A percentile compares a stretch with the other conserved stretches of the same genome.
phyloP scores from a whole-genome alignment of 768 basidiomycete genomes.

The Lactifluus echinatus region DNA sequence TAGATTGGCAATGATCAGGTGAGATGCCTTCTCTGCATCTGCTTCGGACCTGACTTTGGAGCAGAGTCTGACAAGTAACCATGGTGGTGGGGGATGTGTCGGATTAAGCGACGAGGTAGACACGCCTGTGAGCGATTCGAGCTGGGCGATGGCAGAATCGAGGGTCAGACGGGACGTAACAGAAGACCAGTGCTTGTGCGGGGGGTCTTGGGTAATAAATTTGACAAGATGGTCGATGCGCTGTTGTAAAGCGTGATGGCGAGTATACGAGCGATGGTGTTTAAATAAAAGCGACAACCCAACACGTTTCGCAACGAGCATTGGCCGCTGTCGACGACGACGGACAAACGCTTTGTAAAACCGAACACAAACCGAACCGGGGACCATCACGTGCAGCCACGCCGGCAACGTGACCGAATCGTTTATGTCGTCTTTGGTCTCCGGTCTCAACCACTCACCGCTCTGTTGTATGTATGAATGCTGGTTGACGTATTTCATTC shows the following conservation, averaged over 20 bases:
- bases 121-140: not conserved
- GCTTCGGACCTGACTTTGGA: slow-evolving; percentile 37
- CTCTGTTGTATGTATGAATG: too few species aligned
- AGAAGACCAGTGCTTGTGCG: not conserved
- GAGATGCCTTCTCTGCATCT: slow-evolving; percentile 38
- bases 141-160: not conserved
- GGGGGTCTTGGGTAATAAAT: not conserved
- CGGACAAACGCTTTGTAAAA: too few species aligned
- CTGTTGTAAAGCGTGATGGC: not conserved
- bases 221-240: not conserved
- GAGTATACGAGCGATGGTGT: not conserved
- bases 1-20: slow-evolving; percentile 37
- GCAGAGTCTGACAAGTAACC: slow-evolving; percentile 47
- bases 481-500: too few species aligned
- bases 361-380: too few species aligned
- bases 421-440: too few species aligned
- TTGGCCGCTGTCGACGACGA: not conserved
- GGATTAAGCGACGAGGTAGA: not conserved
- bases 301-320: not conserved
- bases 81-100: slow-evolving; percentile 32
- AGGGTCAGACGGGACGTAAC: too few species aligned
- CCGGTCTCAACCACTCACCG: too few species aligned
- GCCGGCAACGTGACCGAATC: too few species aligned
- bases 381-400: too few species aligned
- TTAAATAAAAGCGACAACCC: not conserved